Evolutionary conservation across 257 asterid genomes (phyloP), one percentile per base, ranked within the genome.

Genomic region (Leptodermis oblonga): DNA sequence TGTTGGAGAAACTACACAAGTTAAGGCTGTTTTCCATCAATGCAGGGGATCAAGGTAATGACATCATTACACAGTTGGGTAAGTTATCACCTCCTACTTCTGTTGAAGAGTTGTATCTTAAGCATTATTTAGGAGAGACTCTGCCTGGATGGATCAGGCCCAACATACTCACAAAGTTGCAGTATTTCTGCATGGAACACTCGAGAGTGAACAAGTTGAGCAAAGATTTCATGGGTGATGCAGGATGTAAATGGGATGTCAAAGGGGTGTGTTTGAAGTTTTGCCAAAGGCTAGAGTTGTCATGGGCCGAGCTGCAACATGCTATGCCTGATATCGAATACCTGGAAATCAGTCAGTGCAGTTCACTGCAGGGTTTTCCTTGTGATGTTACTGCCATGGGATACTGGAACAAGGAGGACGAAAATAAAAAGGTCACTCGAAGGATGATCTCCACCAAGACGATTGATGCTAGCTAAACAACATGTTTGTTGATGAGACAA

Each of bases 141-240:
- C 56, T 74, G 42, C 78, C 83, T 73, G 51, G 46, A 65, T 73
- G 82, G 82, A 65, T 73, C 7, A 70, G 60, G 18, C 79, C 78
- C 49, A 37, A 15, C 15, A 46, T 69, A 45, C 75, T 78, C 36
- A 72, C 33, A 12, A 48, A 58, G 28, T 70, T 78, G 69, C 76
- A 69, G 68, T 73, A 62, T 68, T 78, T 78, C 39, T 78, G 78
- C 28, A 46, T 78, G 26, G 82, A 78, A 43, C 51, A 65, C 68
- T 73, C 73, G 8, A 56, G 69, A 58, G 63, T 78, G 23, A 69
- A n/a, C n/a, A n/a, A n/a, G n/a, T n/a, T n/a, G n/a, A n/a, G 59
- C 41, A 23, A 62, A 10, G 41, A 15, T 0, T 73, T 73, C 48
- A 55, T 71, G 74, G 71, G 63, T 3, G n/a, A 17, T 20, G 54